Base-by-base conservation (phyloP, 148 eudicot species). In the Amaranthus hypochondriacus region DNA sequence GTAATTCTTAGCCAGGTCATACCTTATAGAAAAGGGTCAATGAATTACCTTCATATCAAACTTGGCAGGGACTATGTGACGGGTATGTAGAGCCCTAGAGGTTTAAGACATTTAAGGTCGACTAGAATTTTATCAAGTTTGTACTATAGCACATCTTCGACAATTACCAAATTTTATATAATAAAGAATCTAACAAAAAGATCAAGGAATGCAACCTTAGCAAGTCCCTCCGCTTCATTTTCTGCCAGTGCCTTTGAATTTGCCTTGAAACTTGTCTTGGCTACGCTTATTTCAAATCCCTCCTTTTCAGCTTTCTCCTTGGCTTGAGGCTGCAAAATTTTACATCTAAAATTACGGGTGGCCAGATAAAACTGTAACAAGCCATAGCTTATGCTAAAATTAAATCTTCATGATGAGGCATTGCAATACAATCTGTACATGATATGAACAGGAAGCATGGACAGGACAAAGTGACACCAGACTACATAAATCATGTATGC, bases 221-320 rank as follows among this genome's bases (percentile, higher is more conserved):
- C 99, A 68, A 92, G 79, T 74, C 99, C 99, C 76, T 96, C 99
- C 62, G 89, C 99, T 86, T 96, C 99, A 89, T 96, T 96, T 87
- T 96, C 99, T 48, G 99, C 99, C 64, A 96, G 90, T 47, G 99
- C 99, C 81, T 96, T 96, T 13, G 99, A 90, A 85, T 95, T 95
- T 61, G 98, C 98, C 87, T 95, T 95, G 92, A 95, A 95, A 82
- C 98, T 95, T 73, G 98, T 90, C 88, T 90, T 96, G 51, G 96
- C 90, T 73, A 96, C 75, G 59, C 96, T 86, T 18, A 96, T 70
- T 80, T 86, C 89, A 74, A 92, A 96, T 68, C 99, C 97, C 81
- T 96, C 99, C 75, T 89, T 90, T 74, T 96, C 88, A 75, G 90
- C 97, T 65, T 86, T 96, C 83, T 96, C 97, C 84, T 90, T 90